Percentiles rank a stretch among this genome's conserved stretches.
Evolutionary conservation across 2,329 filamentous ascomycete genomes (phyloP).

Genomic region (Paracorniculantispora psalliotae): DNA sequence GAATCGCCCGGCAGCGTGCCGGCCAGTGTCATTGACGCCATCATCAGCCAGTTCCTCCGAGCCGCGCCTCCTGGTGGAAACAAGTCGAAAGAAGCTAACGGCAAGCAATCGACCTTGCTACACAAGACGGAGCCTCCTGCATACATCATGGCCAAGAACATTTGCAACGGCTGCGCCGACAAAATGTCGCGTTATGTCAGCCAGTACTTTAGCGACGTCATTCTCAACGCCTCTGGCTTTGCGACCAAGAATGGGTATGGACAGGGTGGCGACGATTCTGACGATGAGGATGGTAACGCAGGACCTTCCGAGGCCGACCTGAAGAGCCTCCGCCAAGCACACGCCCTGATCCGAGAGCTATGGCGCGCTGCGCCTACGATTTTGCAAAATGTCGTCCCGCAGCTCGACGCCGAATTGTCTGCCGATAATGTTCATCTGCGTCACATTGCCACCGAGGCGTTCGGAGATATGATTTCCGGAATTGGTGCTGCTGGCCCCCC

Average conservation of each 20-base stretch:
- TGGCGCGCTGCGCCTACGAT: constrained; percentile 90
- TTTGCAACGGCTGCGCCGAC: constrained; percentile 83
- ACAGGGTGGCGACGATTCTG: constrained; percentile 55
- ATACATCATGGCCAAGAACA: constrained; percentile 92
- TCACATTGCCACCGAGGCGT: constrained; percentile 82
- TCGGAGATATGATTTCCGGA: constrained; percentile 90
- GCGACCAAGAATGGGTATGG: constrained; percentile 53
- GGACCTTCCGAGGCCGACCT: constrained; percentile 79
- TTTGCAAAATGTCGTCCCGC: constrained; percentile 87
- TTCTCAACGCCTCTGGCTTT: constrained; percentile 74
- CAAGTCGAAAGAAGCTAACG: constrained; percentile 61
- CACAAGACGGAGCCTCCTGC: constrained; percentile 84
- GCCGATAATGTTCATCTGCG: constrained; percentile 86
- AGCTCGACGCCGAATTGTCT: constrained; percentile 85
- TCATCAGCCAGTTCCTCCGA: constrained; percentile 92
- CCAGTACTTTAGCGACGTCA: constrained; percentile 95
- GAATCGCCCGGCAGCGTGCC: constrained; percentile 71
- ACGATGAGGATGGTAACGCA: constrained; percentile 53
- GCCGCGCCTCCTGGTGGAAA: constrained; percentile 67
- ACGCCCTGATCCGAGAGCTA: constrained; percentile 81
- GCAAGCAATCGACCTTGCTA: constrained; percentile 76
- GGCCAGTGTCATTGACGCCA: constrained; percentile 78
- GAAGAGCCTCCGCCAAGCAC: constrained; percentile 82
- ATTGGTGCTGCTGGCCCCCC: constrained; percentile 89
- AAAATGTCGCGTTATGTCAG: constrained; percentile 94